Conservation (phyloP, 2,329 filamentous ascomycete genomes). For the Fusarium nurragi region DNA sequence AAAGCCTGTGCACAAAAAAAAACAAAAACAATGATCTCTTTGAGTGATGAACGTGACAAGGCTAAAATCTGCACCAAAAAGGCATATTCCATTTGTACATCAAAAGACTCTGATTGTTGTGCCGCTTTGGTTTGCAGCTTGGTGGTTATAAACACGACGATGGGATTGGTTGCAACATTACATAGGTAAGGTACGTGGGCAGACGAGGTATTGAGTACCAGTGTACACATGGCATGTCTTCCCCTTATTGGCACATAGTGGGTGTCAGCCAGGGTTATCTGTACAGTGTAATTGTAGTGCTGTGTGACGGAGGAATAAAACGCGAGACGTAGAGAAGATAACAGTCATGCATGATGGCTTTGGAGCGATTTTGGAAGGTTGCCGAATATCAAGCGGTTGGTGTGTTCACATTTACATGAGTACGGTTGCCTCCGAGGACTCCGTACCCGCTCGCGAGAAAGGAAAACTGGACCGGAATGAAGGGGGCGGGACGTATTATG, state of each 20-base stretch:
- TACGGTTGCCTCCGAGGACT: not conserved
- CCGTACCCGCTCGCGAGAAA: not conserved
- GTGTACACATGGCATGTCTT: no score
- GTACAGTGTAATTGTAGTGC: constrained; percentile 20
- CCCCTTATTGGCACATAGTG: no score
- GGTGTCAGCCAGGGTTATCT: not conserved
- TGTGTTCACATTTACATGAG: not conserved
- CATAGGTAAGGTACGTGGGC: no score
- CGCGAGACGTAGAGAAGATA: constrained; percentile 16
- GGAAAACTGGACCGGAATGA: constrained; percentile 28
- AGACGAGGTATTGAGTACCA: no score
- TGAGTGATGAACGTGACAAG: constrained; percentile 1
- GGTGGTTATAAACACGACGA: not conserved
- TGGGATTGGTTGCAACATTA: no score
- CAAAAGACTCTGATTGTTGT: no score
- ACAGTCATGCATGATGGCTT: constrained; percentile 34
- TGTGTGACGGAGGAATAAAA: no score
- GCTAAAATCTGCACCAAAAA: not conserved
- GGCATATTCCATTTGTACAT: not conserved
- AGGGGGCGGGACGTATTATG: constrained; percentile 11
- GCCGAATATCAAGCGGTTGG: not conserved
- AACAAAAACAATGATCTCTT: not conserved
- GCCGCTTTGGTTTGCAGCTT: not conserved
- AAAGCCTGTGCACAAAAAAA: constrained; percentile 25
- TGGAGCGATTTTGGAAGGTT: constrained; percentile 14